These are phyloP conservation scores for Tagetes patula DNA, from an alignment of 129 eudicot genomes.

Conservation along the genomic window DNA sequence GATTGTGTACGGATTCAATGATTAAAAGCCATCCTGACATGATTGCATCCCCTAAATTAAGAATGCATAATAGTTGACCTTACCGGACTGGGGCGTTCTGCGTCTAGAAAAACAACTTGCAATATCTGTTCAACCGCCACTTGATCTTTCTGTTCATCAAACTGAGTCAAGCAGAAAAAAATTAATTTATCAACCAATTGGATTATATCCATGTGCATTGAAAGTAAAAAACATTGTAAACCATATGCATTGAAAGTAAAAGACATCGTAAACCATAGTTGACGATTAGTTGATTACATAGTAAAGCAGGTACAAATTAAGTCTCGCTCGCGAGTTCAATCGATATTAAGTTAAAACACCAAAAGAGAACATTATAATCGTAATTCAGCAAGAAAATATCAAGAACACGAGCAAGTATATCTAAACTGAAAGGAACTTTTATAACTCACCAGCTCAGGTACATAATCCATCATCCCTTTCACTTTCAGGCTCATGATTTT, in stretches of 20 bases:
- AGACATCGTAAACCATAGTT: neutral
- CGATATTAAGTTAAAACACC: neutral
- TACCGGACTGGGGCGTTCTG: constrained; percentile 50
- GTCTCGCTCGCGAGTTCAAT: neutral
- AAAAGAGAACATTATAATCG: neutral
- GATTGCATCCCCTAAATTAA: neutral
- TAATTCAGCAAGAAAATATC: neutral
- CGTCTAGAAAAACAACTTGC: constrained; percentile 56
- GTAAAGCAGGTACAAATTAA: neutral
- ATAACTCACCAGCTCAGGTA: constrained; percentile 67
- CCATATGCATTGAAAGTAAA: neutral
- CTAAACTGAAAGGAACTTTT: neutral
- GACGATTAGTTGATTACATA: neutral
- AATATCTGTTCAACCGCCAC: constrained; percentile 55
- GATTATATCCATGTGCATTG: neutral
- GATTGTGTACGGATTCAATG: neutral
- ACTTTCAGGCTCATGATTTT: constrained; percentile 89
- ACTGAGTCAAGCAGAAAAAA: constrained; percentile 34
- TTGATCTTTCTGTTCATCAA: constrained; percentile 58
- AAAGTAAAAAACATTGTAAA: neutral
- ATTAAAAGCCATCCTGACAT: neutral
- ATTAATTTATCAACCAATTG: neutral
- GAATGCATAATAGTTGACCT: constrained; percentile 15
- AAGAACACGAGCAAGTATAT: neutral
- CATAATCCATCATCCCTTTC: constrained; percentile 71